Conservation (phyloP, 169 alveolate genomes). For the Plasmodium falciparum region DNA sequence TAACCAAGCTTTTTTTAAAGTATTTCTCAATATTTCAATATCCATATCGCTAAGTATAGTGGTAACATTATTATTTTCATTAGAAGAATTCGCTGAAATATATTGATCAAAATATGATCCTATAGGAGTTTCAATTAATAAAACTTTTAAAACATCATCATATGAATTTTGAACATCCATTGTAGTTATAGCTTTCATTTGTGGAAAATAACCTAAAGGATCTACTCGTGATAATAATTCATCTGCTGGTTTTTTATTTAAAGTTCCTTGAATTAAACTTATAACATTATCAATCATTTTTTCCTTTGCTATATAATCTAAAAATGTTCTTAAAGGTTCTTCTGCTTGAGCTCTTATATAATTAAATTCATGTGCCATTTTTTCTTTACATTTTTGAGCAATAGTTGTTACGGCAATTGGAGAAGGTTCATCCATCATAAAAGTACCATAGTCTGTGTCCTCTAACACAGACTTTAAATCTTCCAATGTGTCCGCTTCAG, state of each 20-base stretch:
- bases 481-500: conserved; percentile 91
- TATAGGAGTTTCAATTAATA: conserved; percentile 98
- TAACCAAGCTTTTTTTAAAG: conserved; percentile 96
- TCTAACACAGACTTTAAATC: conserved; percentile 95
- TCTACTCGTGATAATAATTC: conserved; percentile 95
- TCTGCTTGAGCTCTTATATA: conserved; percentile 92
- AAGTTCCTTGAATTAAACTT: conserved; percentile 97
- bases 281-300: conserved; percentile 99
- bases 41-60: conserved; percentile 80
- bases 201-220: conserved; percentile 99
- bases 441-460: conserved; percentile 97
- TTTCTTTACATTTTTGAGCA: conserved; percentile 94
- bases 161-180: conserved; percentile 95
- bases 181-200: conserved; percentile 94
- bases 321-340: conserved; percentile 89
- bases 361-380: conserved; percentile 96
- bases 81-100: conserved; percentile 72
- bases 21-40: conserved; percentile 93
- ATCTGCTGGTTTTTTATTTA: conserved; percentile 93
- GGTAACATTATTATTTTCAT: conserved; percentile 77
- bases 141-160: conserved; percentile 96
- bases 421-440: conserved; percentile 95
- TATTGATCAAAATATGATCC: conserved; percentile 90
- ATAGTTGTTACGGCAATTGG: conserved; percentile 93
- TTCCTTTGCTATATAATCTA: conserved; percentile 93